Percentiles rank a stretch among this genome's conserved stretches.
Evolutionary conservation across 1,139 yeast species (phyloP).

Genomic region (Lodderomyces metapsilosis): DNA sequence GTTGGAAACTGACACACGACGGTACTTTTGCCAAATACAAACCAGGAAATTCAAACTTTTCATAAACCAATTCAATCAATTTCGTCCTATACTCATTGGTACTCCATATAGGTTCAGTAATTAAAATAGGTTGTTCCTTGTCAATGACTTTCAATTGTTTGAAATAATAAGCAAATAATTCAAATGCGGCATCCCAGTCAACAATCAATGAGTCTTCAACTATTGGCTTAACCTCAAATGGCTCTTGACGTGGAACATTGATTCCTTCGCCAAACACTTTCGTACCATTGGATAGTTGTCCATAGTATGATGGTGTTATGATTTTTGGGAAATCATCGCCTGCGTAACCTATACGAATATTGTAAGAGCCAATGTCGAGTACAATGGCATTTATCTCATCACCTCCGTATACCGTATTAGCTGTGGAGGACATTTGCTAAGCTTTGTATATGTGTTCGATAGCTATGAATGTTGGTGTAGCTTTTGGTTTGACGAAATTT

Average conservation of each 20-base stretch:
- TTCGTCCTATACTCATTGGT: slow-evolving; percentile 64
- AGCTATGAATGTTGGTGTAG: no score
- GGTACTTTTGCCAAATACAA: slow-evolving; percentile 83
- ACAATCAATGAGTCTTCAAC: slow-evolving; percentile 56
- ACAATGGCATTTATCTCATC: slow-evolving; percentile 92
- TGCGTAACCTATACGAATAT: slow-evolving; percentile 86
- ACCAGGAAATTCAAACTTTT: slow-evolving; percentile 76
- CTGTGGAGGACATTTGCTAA: slow-evolving; percentile 5
- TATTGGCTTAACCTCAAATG: slow-evolving; percentile 56
- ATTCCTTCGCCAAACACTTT: slow-evolving; percentile 56
- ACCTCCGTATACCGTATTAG: slow-evolving; percentile 42
- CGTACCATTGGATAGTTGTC: slow-evolving; percentile 16
- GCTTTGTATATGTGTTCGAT: no score
- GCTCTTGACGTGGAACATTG: slow-evolving; percentile 47
- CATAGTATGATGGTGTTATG: slow-evolving; percentile 64
- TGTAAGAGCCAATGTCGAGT: slow-evolving; percentile 84
- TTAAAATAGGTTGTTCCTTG: slow-evolving; percentile 68
- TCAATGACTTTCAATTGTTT: slow-evolving; percentile 50
- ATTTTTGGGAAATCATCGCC: slow-evolving; percentile 91
- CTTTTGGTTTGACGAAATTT: background rate
- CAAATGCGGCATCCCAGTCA: slow-evolving; percentile 78
- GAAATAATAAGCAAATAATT: slow-evolving; percentile 61
- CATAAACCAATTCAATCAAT: slow-evolving; percentile 75
- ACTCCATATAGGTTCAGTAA: slow-evolving; percentile 90
- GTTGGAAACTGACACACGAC: slow-evolving; percentile 88